A percentile compares a stretch with the other conserved stretches of the same genome.
Evolutionary conservation across 768 basidiomycete species (phyloP).

Genomic region (Auricularia sp.): DNA sequence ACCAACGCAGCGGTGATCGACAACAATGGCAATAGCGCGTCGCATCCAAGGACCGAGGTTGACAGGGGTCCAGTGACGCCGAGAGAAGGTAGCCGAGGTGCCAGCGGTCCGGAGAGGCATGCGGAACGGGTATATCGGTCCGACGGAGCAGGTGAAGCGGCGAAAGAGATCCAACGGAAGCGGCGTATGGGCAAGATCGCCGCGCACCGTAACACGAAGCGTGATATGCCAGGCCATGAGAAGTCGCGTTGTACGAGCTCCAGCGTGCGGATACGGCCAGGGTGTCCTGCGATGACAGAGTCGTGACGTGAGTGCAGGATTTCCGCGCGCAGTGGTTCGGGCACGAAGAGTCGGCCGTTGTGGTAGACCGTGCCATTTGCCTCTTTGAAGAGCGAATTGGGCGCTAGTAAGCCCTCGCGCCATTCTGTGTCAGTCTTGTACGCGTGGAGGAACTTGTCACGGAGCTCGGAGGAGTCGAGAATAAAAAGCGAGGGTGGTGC

Average conservation of each 20-base stretch:
- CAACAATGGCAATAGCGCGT: no score
- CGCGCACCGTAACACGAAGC: no score
- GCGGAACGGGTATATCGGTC: no score
- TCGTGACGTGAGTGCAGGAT: constrained; percentile 13
- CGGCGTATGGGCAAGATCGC: no score
- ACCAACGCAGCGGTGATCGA: no score
- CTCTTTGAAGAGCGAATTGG: neutral
- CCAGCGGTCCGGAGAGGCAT: no score
- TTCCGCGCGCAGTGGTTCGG: constrained; percentile 12
- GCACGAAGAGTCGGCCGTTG: constrained; percentile 22
- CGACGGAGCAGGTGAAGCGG: no score
- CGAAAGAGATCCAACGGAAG: no score
- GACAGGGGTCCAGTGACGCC: no score
- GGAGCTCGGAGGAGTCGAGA: neutral
- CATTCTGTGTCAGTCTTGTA: no score
- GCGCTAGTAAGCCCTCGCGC: neutral
- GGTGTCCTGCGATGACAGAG: constrained; percentile 11
- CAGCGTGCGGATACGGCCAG: constrained; percentile 18
- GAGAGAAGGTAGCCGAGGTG: no score
- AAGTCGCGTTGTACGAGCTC: constrained; percentile 25
- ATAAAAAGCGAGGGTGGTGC: neutral
- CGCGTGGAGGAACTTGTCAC: neutral
- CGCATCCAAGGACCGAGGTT: no score
- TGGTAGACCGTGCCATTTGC: neutral
- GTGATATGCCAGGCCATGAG: constrained; percentile 27